A percentile compares a stretch with the other conserved stretches of the same genome.
Evolutionary conservation across 2,329 filamentous ascomycete species (phyloP).

Genomic region (Fusarium musae): DNA sequence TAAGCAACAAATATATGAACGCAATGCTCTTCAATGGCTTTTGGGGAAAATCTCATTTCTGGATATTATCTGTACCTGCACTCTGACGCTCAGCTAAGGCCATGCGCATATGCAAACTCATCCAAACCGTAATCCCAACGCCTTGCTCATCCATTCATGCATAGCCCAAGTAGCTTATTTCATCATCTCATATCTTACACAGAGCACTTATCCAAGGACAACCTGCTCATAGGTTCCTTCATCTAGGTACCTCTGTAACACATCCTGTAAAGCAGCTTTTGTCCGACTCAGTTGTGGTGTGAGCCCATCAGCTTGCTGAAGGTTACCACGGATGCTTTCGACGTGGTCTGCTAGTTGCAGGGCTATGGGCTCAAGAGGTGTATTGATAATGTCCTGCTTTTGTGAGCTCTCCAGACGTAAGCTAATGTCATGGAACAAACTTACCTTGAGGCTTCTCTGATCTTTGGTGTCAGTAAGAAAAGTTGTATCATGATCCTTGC

Average conservation of each 20-base stretch:
- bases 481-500: slow-evolving; percentile 13
- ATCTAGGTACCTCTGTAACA: slow-evolving; percentile 59
- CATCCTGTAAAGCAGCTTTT: slow-evolving; percentile 60
- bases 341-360: slow-evolving; percentile 65
- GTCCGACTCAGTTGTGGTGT: slow-evolving; percentile 60
- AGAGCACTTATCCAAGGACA: slow-evolving; percentile 52
- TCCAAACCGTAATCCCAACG: slow-evolving; percentile 6
- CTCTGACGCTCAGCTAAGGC: not conserved
- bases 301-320: slow-evolving; percentile 64
- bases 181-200: slow-evolving; percentile 6
- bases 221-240: slow-evolving; percentile 60
- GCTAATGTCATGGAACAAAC: not conserved
- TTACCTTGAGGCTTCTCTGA: slow-evolving; percentile 40
- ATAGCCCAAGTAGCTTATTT: slow-evolving; percentile 5
- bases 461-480: slow-evolving; percentile 15
- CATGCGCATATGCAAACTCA: not conserved
- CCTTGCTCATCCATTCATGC: slow-evolving; percentile 14
- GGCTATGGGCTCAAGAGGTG: slow-evolving; percentile 58
- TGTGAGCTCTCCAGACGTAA: not conserved
- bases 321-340: slow-evolving; percentile 65
- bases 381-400: slow-evolving; percentile 52
- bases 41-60: no score
- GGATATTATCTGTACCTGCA: not conserved
- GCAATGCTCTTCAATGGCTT: not conserved
- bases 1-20: not conserved